Base-by-base conservation (phyloP, 139 green algal species). In the Raphidocelis subcapitata region DNA sequence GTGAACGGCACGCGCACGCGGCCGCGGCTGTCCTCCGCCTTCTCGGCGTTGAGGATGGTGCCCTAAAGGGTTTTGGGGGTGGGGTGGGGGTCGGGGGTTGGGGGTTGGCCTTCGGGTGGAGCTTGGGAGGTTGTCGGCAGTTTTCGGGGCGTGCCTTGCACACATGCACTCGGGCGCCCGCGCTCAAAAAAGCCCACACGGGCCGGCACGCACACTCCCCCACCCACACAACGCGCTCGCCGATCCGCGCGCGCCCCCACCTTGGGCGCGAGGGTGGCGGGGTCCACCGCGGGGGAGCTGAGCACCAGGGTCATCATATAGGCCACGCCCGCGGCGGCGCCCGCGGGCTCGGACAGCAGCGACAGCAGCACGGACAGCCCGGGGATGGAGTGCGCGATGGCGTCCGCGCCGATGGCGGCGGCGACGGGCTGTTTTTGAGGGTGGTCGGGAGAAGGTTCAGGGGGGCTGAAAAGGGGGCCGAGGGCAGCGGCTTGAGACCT, bases 271-370 rank as follows among this genome's bases (percentile, higher is more conserved):
- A 92, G 81, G 0, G 85, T 92, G 56, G 65, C 69, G 35, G 87
- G 85, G 77, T 92, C 83, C 15, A 92, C 83, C 15, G 73, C 71
- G 15, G 79, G 79, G 20, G 85, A 73, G 23, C 56, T 78, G 24
- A 92, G 82, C 44, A 92, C 66, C n/a, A 92, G 67, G 24, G 79
- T 82, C 79, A 92, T 88, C 81, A 92, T 82, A 75, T 91, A 92
- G 10, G 87, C 85, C n/a, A 92, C 87, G 55, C 82, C 79, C 21
- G 81, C 81, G 28, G 82, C 81, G 3, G 87, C 87, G 59, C 87
- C 87, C 3, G 41, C 49, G 28, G 87, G 87, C 84, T 92, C 87
- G 12, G 74, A 54, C 3, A 86, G 44, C 20, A 92, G 75, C 64
- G 35, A 44, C 32, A 90, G 74, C 35, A 92, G 67, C 35, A 88